Evolutionary conservation across 495 filamentous ascomycete genomes (phyloP).

Genomic region (Hypoxylon lenormandii): DNA sequence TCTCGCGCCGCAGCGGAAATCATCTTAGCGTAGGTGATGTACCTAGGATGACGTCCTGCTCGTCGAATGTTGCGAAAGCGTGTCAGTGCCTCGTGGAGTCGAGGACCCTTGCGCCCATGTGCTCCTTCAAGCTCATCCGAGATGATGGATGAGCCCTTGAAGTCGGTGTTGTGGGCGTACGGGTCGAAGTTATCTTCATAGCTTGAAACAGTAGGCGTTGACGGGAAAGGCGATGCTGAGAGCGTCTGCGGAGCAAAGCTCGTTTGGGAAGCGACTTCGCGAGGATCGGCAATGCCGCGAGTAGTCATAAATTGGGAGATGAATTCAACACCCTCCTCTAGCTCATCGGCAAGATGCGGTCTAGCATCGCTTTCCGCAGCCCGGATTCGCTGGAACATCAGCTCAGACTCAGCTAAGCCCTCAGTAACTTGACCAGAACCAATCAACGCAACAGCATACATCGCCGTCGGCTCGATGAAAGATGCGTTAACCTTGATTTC

Average conservation of each 20-base stretch:
- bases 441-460: constrained; percentile 86
- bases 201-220: constrained; percentile 56
- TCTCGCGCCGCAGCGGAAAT: constrained; percentile 89
- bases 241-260: constrained; percentile 50
- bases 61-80: constrained; percentile 93
- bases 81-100: constrained; percentile 81
- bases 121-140: constrained; percentile 84
- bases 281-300: constrained; percentile 61
- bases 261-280: constrained; percentile 52
- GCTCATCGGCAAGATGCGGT: constrained; percentile 75
- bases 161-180: constrained; percentile 87
- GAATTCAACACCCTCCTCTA: constrained; percentile 87
- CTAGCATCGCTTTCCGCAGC: constrained; percentile 60
- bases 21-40: constrained; percentile 94
- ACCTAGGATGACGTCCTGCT: constrained; percentile 88
- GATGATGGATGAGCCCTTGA: constrained; percentile 89
- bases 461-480: constrained; percentile 85
- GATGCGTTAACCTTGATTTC: constrained; percentile 68
- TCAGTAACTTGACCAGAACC: constrained; percentile 81
- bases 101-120: constrained; percentile 73
- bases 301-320: constrained; percentile 79
- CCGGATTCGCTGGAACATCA: constrained; percentile 85
- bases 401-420: constrained; percentile 77
- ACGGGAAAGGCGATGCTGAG: constrained; percentile 53
- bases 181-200: constrained; percentile 87